Base-by-base conservation (phyloP, 2,329 filamentous ascomycete species). In the Aspergillus neoniger region DNA sequence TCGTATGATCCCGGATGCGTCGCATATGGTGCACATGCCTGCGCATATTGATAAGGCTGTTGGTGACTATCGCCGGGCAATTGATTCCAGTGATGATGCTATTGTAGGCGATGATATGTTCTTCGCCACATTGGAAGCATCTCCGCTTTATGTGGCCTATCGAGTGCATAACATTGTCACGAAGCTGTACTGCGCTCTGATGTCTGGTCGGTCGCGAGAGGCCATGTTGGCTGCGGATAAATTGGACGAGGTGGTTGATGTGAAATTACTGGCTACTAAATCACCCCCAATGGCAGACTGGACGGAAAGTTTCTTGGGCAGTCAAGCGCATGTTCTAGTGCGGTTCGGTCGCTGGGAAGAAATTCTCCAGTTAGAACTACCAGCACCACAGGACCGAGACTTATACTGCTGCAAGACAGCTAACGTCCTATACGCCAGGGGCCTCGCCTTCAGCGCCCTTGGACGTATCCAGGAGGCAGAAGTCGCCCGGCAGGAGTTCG, bases 1-100 rank as follows among this genome's bases (percentile, higher is more conserved):
- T 23, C 80, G 78, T 14, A 80, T 91, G 7, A 83, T 88, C 0
- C 88, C 88, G 0, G 87, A 91, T 69, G 81, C 85, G 0, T 88
- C 88, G 0, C 89, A 92, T 70, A 77, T 91, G 1, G 80, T 86
- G 38, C 89, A 91, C 70, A 92, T 93, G 90, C 89, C 90, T 0
- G 86, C 86, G 0, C 90, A 92, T 70, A 81, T 92, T 32, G 89
- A 92, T 70, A 83, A 90, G 5, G 81, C 92, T 0, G 83, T 87
- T 25, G 90, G 90, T n/a, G 85, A 91, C 67, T 92, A 91, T 69
- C 78, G 82, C 19, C 79, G 80, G 4, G 87, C 87, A 3, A 86
- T 91, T 54, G 78, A 79, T 2, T 87, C 87, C 6, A 93, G 92
- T 70, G 77, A 82, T 2, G 80, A 83, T 23, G 89, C 89, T 6